A percentile compares a stretch with the other conserved stretches of the same genome.
phyloP scores from a whole-genome alignment of 305 asterid genomes.

The Fraxinus albicans region DNA sequence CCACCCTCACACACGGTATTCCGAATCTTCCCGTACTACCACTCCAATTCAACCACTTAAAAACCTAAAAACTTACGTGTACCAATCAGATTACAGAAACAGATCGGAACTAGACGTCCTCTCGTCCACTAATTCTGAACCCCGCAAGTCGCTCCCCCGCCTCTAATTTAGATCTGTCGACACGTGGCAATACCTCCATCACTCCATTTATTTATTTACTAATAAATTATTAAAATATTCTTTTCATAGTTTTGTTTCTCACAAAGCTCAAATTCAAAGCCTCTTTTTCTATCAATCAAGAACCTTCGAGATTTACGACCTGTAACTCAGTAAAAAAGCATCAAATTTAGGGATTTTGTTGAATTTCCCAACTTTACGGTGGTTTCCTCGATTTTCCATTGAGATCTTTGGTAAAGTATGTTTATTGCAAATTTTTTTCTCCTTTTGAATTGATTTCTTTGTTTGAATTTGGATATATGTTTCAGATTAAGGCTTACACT shows the following conservation, averaged over 20 bases:
- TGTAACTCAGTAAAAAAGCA: slow-evolving; percentile 12
- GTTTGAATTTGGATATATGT: not conserved
- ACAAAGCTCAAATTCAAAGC: not conserved
- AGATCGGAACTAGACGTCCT: slow-evolving; percentile 60
- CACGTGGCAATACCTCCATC: slow-evolving; percentile 59
- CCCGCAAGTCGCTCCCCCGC: slow-evolving; percentile 38
- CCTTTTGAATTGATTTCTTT: slow-evolving; percentile 16
- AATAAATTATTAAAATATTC: not conserved
- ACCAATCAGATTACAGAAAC: slow-evolving; percentile 56
- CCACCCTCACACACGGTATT: not conserved
- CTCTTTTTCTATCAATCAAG: slow-evolving; percentile 31
- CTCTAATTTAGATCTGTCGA: slow-evolving; percentile 40
- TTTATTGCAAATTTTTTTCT: slow-evolving; percentile 3
- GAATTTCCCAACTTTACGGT: slow-evolving; percentile 8
- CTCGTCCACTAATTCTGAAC: slow-evolving; percentile 84
- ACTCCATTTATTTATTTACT: slow-evolving; percentile 34
- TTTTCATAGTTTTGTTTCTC: not conserved
- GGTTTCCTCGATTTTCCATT: slow-evolving; percentile 17
- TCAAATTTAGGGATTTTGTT: slow-evolving; percentile 7
- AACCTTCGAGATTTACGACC: slow-evolving; percentile 49
- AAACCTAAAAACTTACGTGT: slow-evolving; percentile 18
- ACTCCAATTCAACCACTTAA: not conserved
- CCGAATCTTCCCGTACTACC: not conserved
- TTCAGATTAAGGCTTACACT: not conserved
- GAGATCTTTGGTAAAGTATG: slow-evolving; percentile 27